Conservation (phyloP, 2,329 filamentous ascomycete genomes). For the Neocucurbitaria cava region DNA sequence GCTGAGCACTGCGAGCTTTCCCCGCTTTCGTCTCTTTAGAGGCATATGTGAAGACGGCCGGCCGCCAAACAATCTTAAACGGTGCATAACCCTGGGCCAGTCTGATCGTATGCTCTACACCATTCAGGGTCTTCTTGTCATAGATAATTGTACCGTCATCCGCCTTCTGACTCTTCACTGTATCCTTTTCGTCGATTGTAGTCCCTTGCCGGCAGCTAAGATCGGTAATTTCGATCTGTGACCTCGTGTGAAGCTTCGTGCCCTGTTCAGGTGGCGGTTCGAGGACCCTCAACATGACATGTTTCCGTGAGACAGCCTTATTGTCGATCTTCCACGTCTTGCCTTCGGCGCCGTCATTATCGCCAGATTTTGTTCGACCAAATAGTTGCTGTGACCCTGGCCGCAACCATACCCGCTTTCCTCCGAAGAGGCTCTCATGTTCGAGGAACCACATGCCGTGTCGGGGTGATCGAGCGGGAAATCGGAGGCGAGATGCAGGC, state of each 20-base stretch:
- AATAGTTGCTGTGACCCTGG: conserved; percentile 87
- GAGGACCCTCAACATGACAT: conserved; percentile 78
- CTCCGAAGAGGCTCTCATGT: conserved; percentile 62
- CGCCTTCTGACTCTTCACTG: conserved; percentile 67
- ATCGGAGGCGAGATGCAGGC: not conserved
- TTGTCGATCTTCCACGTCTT: conserved; percentile 69
- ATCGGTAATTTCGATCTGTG: conserved; percentile 77
- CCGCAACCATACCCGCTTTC: conserved; percentile 79
- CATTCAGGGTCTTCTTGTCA: conserved; percentile 32
- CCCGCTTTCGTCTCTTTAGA: conserved; percentile 69
- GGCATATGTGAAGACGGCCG: conserved; percentile 81
- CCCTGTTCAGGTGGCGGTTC: conserved; percentile 70
- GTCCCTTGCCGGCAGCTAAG: conserved; percentile 83
- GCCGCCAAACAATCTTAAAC: conserved; percentile 78
- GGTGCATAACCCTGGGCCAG: conserved; percentile 73
- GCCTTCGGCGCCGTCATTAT: conserved; percentile 40
- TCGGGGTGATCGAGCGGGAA: not conserved
- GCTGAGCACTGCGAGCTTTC: conserved; percentile 60
- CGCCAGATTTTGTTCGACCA: conserved; percentile 75
- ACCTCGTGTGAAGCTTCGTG: conserved; percentile 68
- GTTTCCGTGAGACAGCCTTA: conserved; percentile 86
- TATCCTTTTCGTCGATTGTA: conserved; percentile 72
- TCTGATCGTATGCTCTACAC: conserved; percentile 66
- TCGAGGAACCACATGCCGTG: conserved; percentile 62
- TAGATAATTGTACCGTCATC: conserved; percentile 33